These are phyloP conservation scores for Parathielavia hyrcaniae DNA, from an alignment of 495 filamentous ascomycete species.

Conservation along the genomic window DNA sequence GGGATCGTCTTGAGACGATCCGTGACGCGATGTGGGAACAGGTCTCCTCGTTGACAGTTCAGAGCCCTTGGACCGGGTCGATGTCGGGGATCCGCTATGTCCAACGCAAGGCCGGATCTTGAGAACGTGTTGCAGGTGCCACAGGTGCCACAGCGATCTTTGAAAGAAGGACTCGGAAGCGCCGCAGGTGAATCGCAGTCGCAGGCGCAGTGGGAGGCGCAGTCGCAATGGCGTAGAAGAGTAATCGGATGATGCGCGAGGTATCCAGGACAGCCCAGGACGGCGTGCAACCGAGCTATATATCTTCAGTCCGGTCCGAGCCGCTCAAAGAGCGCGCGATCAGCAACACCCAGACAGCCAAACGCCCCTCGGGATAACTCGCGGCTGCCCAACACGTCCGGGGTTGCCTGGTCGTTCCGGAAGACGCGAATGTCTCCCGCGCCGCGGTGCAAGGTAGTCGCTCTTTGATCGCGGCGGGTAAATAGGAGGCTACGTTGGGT, in stretches of 20 bases:
- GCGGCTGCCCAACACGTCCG: background rate
- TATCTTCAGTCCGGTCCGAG: slow-evolving; percentile 1
- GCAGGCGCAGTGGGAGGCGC: background rate
- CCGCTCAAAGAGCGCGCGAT: background rate
- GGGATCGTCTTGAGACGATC: slow-evolving; percentile 7
- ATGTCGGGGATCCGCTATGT: background rate
- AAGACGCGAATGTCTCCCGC: background rate
- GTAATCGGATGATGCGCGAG: slow-evolving; percentile 2
- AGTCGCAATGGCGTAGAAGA: background rate
- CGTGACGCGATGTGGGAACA: background rate
- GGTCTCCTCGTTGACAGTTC: too few relatives aligned
- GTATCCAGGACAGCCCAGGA: background rate
- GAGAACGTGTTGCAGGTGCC: background rate
- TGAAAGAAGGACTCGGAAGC: background rate
- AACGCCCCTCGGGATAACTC: background rate
- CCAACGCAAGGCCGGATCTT: background rate
- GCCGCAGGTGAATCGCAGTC: background rate
- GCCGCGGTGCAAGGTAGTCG: background rate
- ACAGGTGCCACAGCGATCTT: background rate
- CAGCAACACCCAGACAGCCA: background rate
- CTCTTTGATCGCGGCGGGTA: background rate
- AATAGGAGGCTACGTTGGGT: background rate
- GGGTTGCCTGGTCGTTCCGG: background rate
- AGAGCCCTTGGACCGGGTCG: background rate
- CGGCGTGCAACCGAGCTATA: slow-evolving; percentile 8